Percentiles rank a stretch among this genome's conserved stretches.
phyloP scores from a whole-genome alignment of 202 grass and related monocot genomes.

The Dendrocalamus latiflorus region DNA sequence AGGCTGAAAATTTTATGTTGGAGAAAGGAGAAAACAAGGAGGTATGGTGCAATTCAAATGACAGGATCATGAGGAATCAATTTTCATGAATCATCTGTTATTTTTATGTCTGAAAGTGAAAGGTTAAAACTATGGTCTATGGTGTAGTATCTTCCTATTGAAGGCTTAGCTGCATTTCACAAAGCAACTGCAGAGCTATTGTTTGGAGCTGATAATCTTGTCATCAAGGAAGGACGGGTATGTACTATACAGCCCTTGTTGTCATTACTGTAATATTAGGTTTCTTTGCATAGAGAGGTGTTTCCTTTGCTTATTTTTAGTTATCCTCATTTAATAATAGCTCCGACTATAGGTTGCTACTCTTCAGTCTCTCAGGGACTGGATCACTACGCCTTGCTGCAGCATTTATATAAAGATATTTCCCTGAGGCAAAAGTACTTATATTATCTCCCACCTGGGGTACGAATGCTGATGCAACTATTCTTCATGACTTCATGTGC shows the following conservation, averaged over 20 bases:
- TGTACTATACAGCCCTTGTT: not conserved
- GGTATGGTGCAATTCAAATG: too few relatives aligned
- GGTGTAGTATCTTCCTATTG: too few relatives aligned
- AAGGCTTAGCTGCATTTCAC: too few relatives aligned
- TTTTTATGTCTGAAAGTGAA: too few relatives aligned
- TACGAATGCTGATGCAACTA: constrained; percentile 32
- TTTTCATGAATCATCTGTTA: too few relatives aligned
- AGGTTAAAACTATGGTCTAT: too few relatives aligned
- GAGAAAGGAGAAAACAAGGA: too few relatives aligned
- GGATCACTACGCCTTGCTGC: constrained; percentile 85
- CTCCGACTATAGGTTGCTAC: constrained; percentile 71
- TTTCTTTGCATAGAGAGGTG: not conserved
- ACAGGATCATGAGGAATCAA: too few relatives aligned
- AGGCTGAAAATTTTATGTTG: too few relatives aligned
- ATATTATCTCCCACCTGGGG: constrained; percentile 97
- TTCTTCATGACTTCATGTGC: constrained; percentile 6
- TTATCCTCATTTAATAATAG: not conserved
- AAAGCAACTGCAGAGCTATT: too few relatives aligned
- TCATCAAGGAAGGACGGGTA: constrained; percentile 71
- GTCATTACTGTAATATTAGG: not conserved
- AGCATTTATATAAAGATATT: constrained; percentile 99
- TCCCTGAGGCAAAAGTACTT: constrained; percentile 83
- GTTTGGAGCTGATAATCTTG: constrained; percentile 78
- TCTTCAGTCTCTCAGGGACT: constrained; percentile 83
- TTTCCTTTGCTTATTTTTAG: constrained; percentile 12